These are phyloP conservation scores for Dothistroma pini DNA, from an alignment of 2,329 filamentous ascomycete genomes.

Conservation along the genomic window DNA sequence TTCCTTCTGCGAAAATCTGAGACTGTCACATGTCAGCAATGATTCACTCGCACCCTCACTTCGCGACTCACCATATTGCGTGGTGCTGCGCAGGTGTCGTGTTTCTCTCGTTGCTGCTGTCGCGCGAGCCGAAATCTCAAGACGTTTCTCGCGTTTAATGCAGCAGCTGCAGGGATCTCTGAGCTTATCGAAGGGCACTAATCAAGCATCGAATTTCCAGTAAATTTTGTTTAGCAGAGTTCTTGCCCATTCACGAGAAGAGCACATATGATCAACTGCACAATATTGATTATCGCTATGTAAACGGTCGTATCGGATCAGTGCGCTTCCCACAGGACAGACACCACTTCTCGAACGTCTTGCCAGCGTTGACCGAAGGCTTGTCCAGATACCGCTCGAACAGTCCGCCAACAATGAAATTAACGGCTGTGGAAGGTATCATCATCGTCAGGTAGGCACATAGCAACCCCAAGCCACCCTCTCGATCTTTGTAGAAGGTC, in stretches of 20 bases:
- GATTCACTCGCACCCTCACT: background rate
- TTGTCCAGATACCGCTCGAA: slow-evolving; percentile 16
- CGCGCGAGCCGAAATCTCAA: background rate
- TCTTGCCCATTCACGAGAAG: background rate
- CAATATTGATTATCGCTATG: background rate
- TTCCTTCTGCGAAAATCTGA: slow-evolving; percentile 25
- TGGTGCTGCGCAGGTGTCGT: background rate
- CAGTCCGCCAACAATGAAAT: slow-evolving; percentile 16
- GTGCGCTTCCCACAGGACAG: slow-evolving; percentile 8
- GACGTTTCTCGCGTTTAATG: background rate
- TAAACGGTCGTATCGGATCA: background rate
- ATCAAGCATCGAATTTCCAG: background rate
- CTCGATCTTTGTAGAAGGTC: slow-evolving; percentile 2
- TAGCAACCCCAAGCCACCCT: slow-evolving; percentile 1
- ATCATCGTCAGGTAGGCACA: slow-evolving; percentile 13
- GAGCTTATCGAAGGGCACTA: background rate
- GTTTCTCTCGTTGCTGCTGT: background rate
- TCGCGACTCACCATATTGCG: slow-evolving; percentile 3
- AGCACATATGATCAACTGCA: background rate
- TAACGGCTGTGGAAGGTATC: slow-evolving; percentile 10
- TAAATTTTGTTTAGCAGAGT: background rate
- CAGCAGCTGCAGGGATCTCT: background rate
- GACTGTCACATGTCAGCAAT: slow-evolving; percentile 14
- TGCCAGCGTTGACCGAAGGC: slow-evolving; percentile 13
- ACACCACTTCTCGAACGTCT: slow-evolving; percentile 16